Conservation (phyloP, 1,139 yeast genomes). For the Zygotorulaspora mrakii region DNA sequence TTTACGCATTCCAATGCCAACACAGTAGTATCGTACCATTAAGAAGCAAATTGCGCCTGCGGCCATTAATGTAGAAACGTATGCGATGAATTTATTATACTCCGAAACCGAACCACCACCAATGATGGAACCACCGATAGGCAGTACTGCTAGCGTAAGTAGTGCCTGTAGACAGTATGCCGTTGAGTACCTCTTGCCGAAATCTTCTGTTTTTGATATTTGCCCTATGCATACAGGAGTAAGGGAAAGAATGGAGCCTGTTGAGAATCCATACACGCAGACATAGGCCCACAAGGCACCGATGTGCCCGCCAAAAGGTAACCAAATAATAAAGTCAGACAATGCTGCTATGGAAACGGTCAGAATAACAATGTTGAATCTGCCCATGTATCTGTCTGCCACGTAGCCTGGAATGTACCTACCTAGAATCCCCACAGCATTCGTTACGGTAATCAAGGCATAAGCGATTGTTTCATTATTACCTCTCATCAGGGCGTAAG, state of each 20-base stretch:
- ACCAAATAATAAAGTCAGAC: slow-evolving; percentile 33
- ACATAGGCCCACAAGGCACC: slow-evolving; percentile 37
- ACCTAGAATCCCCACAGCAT: slow-evolving; percentile 58
- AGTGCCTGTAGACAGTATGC: slow-evolving; percentile 45
- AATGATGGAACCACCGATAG: slow-evolving; percentile 51
- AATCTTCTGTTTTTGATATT: slow-evolving; percentile 47
- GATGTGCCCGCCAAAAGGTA: slow-evolving; percentile 38
- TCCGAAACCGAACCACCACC: slow-evolving; percentile 36
- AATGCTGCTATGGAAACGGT: slow-evolving; percentile 45
- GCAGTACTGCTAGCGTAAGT: slow-evolving; percentile 45
- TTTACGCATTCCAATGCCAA: slow-evolving; percentile 34
- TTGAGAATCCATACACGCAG: slow-evolving; percentile 38
- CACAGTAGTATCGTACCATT: slow-evolving; percentile 39
- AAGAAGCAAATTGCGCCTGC: slow-evolving; percentile 30
- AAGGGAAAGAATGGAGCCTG: slow-evolving; percentile 40
- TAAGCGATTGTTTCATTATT: slow-evolving; percentile 50
- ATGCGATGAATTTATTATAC: slow-evolving; percentile 34
- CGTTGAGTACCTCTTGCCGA: slow-evolving; percentile 50
- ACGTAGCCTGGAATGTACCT: slow-evolving; percentile 52
- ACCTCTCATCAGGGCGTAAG: slow-evolving; percentile 39
- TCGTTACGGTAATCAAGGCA: slow-evolving; percentile 51
- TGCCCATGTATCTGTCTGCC: slow-evolving; percentile 53
- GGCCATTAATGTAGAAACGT: slow-evolving; percentile 28
- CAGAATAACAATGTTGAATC: slow-evolving; percentile 50
- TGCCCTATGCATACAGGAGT: slow-evolving; percentile 52